A percentile compares a stretch with the other conserved stretches of the same genome.
These are phyloP conservation scores for Trichosporon sp. DNA, from an alignment of 1,284 basidiomycete genomes.

Conservation along the genomic window DNA sequence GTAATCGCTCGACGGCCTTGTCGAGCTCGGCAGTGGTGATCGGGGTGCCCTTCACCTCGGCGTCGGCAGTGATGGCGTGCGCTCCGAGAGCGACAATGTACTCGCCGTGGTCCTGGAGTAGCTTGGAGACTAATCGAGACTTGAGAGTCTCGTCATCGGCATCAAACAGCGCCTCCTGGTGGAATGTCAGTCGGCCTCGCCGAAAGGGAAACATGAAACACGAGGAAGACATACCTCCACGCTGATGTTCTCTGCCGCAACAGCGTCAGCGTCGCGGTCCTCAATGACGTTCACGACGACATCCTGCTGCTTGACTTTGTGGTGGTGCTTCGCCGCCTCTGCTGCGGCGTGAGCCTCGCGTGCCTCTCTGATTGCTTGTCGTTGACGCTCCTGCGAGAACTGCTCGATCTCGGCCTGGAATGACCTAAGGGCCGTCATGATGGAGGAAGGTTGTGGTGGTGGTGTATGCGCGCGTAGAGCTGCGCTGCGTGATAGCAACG, in stretches of 20 bases:
- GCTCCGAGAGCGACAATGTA: slow-evolving; percentile 36
- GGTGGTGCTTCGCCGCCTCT: slow-evolving; percentile 37
- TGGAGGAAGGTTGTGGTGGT: neutral
- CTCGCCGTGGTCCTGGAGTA: slow-evolving; percentile 44
- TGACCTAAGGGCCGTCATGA: slow-evolving; percentile 44
- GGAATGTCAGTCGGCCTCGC: neutral
- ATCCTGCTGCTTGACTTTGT: slow-evolving; percentile 24
- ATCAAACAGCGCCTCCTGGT: slow-evolving; percentile 30
- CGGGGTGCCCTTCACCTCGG: slow-evolving; percentile 7
- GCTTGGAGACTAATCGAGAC: slow-evolving; percentile 29
- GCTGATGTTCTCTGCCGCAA: slow-evolving; percentile 21
- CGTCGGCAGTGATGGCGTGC: slow-evolving; percentile 26
- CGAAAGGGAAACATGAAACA: neutral
- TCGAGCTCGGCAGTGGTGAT: slow-evolving; percentile 25
- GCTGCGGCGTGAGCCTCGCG: slow-evolving; percentile 37
- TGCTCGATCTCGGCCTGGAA: slow-evolving; percentile 47
- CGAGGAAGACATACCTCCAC: slow-evolving; percentile 32
- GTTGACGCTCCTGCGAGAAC: slow-evolving; percentile 42
- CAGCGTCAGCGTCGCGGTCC: slow-evolving; percentile 27
- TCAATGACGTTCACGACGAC: slow-evolving; percentile 11
- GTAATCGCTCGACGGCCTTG: slow-evolving; percentile 25
- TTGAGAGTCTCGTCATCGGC: slow-evolving; percentile 31
- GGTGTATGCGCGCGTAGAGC: neutral
- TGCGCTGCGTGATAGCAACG: neutral
- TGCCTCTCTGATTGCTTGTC: slow-evolving; percentile 35